A percentile compares a stretch with the other conserved stretches of the same genome.
phyloP scores from a whole-genome alignment of 2,329 filamentous ascomycete species.

The Sarocladium brachiariae region DNA sequence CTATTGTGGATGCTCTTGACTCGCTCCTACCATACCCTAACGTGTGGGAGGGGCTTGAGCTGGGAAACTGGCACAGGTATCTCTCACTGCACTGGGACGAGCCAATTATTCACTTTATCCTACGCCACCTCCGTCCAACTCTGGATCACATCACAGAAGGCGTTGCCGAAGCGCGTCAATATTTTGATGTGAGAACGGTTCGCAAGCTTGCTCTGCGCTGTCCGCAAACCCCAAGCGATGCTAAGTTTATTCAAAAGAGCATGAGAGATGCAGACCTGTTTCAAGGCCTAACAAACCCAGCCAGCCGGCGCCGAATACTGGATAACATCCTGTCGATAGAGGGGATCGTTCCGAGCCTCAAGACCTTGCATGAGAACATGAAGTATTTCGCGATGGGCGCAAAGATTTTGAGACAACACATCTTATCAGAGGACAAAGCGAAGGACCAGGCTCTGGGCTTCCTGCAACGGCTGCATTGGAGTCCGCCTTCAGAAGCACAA shows the following conservation, averaged over 20 bases:
- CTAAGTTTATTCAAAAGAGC: neutral
- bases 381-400: neutral
- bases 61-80: neutral
- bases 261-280: neutral
- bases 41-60: neutral
- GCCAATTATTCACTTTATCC: neutral
- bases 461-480: neutral
- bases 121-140: neutral
- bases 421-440: neutral
- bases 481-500: neutral
- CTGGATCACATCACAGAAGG: neutral
- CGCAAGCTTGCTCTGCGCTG: neutral
- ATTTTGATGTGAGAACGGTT: neutral
- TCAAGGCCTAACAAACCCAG: neutral
- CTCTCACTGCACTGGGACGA: neutral
- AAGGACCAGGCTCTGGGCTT: neutral
- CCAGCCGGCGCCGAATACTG: neutral
- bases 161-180: neutral
- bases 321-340: neutral
- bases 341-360: neutral
- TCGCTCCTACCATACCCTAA: neutral
- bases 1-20: neutral
- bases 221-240: neutral
- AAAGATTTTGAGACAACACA: neutral
- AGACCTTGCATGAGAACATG: neutral